Evolutionary conservation across 2,329 filamentous ascomycete genomes (phyloP), one percentile per base, ranked within the genome.

Genomic region (Microdochium trichocladiopsis): DNA sequence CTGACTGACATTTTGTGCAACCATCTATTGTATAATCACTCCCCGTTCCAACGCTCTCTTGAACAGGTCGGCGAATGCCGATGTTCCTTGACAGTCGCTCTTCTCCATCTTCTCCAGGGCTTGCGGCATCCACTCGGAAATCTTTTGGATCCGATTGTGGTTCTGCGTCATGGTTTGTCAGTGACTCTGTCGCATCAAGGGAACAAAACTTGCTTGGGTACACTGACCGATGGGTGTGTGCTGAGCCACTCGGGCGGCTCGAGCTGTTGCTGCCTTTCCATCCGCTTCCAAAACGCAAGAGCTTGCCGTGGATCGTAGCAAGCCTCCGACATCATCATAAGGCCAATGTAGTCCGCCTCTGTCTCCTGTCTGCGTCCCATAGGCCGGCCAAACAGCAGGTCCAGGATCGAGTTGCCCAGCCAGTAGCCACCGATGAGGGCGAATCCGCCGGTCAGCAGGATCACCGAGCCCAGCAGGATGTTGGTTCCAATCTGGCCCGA

Each of bases 271-370:
- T 69, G 64, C 37, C 66, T 64, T 56, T 87, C 82, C 83, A 90
- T 88, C 49, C 83, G 70, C 63, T 76, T 67, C 85, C 83, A 90
- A 54, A 92, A 81, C 0, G 72, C 73, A 45, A 86, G 72, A 0
- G 88, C 87, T 55, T 82, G 80, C 12, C 76, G 69, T 1, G 88
- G 88, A 55, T 90, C 77, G 63, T 87, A 92, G 69, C 88, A 92
- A 24, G 84, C 86, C 69, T 89, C 82, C 0, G 87, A 82, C 86
- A 92, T 92, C 78, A 92, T 87, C 78, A 92, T 82, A 31, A 92
- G 68, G 0, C 88, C 88, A 48, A 92, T 90, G 60, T 88, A 89
- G 62, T 93, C 88, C 0, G 88, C 88, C 70, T 93, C 88, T 49
- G 76, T 82, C 73, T 88, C 88, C 69, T 91, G 87, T 62, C 77